These are phyloP conservation scores for Tetrapyrgos nigripes DNA, from an alignment of 1,284 basidiomycete species.

Conservation along the genomic window DNA sequence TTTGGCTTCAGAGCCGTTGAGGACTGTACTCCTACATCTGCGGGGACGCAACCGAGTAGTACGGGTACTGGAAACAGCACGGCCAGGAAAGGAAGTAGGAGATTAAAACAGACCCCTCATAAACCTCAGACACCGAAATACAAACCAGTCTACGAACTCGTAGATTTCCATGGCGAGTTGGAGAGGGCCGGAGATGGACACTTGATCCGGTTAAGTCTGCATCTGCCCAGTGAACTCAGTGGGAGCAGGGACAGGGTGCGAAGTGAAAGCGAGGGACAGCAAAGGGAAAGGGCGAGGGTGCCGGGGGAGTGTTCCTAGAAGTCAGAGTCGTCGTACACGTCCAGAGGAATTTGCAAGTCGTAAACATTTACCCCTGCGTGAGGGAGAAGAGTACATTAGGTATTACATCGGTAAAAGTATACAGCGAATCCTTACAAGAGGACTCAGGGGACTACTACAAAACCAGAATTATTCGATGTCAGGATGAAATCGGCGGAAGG, in stretches of 20 bases:
- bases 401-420: conserved; percentile 64
- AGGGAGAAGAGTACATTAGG: conserved; percentile 63
- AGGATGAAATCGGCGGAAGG: conserved; percentile 31
- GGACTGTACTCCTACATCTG: neutral
- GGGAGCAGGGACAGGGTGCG: too few relatives aligned
- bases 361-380: conserved; percentile 47
- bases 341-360: neutral
- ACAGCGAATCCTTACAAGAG: conserved; percentile 69
- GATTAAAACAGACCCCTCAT: too few relatives aligned
- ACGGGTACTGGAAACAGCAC: too few relatives aligned
- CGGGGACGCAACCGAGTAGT: too few relatives aligned
- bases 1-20: too few relatives aligned
- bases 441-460: conserved; percentile 52
- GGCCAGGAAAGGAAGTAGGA: too few relatives aligned
- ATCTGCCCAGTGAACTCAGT: too few relatives aligned
- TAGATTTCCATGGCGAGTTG: conserved; percentile 75
- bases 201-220: neutral
- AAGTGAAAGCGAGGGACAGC: too few relatives aligned
- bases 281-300: neutral
- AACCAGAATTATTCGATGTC: conserved; percentile 44
- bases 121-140: conserved; percentile 45
- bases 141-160: conserved; percentile 81
- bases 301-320: neutral
- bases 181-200: conserved; percentile 71
- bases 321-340: neutral